These are phyloP conservation scores for Aspergillus fischeri DNA, from an alignment of 2,329 filamentous ascomycete genomes.

Conservation along the genomic window DNA sequence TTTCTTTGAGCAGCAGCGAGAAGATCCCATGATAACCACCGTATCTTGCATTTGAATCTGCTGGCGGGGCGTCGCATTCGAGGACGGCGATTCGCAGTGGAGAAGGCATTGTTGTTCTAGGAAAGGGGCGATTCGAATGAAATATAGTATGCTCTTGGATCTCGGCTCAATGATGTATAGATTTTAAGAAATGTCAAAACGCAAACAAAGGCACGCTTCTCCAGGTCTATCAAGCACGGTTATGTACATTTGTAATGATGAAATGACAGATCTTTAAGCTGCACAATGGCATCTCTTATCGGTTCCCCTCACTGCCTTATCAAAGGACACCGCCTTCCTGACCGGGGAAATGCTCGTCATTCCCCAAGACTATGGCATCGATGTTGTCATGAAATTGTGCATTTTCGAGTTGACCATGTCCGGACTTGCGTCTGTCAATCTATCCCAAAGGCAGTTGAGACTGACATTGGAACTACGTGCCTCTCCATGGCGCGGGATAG, in stretches of 20 bases:
- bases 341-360: background rate
- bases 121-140: background rate
- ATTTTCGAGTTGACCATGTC: background rate
- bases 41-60: slow-evolving; percentile 60
- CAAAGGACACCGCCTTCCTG: background rate
- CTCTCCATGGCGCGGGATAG: too few relatives aligned
- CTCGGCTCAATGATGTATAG: background rate
- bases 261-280: background rate
- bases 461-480: too few relatives aligned
- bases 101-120: slow-evolving; percentile 23
- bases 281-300: background rate
- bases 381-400: background rate
- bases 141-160: background rate
- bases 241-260: background rate
- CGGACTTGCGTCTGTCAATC: background rate
- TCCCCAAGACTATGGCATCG: background rate
- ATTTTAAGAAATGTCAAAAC: background rate
- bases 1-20: slow-evolving; percentile 53
- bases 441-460: too few relatives aligned
- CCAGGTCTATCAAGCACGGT: background rate
- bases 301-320: background rate
- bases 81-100: slow-evolving; percentile 78
- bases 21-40: slow-evolving; percentile 71
- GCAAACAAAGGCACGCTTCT: background rate
- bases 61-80: slow-evolving; percentile 76